These are phyloP conservation scores for Trichoderma aggressivum DNA, from an alignment of 2,329 filamentous ascomycete genomes.

Conservation along the genomic window DNA sequence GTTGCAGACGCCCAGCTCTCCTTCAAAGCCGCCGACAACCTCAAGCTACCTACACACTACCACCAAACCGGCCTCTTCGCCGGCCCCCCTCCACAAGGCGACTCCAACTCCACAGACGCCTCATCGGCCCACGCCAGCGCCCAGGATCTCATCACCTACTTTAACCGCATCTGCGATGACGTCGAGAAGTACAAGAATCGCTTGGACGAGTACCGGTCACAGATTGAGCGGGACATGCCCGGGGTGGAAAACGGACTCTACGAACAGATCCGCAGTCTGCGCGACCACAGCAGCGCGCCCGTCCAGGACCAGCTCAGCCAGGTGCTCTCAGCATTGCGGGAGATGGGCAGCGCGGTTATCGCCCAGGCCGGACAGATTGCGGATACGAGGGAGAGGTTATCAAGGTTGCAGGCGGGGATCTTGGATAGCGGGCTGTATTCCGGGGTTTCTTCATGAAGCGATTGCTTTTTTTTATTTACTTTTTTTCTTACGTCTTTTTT, in stretches of 20 bases:
- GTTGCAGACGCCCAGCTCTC: constrained; percentile 66
- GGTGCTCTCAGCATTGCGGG: constrained; percentile 37
- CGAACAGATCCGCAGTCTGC: constrained; percentile 39
- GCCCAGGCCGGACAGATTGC: constrained; percentile 42
- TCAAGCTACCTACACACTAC: constrained; percentile 63
- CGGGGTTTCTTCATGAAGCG: constrained; percentile 31
- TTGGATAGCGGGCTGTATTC: constrained; percentile 37
- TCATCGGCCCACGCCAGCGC: constrained; percentile 37
- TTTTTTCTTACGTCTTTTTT: neutral
- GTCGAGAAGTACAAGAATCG: constrained; percentile 43
- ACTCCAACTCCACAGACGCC: constrained; percentile 32
- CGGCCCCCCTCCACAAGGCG: constrained; percentile 29
- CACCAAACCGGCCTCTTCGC: constrained; percentile 47
- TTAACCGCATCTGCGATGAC: constrained; percentile 43
- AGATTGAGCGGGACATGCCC: constrained; percentile 48
- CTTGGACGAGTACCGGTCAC: constrained; percentile 43
- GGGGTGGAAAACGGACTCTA: constrained; percentile 46
- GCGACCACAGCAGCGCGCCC: constrained; percentile 32
- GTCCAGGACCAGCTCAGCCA: constrained; percentile 40
- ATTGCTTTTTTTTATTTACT: neutral
- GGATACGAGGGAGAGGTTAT: constrained; percentile 41
- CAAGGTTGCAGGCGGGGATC: constrained; percentile 41
- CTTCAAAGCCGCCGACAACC: constrained; percentile 71
- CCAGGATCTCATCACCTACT: constrained; percentile 44
- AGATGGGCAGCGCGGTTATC: constrained; percentile 41